Base-by-base conservation (phyloP, 305 asterid species). In the Fraxinus sp. region DNA sequence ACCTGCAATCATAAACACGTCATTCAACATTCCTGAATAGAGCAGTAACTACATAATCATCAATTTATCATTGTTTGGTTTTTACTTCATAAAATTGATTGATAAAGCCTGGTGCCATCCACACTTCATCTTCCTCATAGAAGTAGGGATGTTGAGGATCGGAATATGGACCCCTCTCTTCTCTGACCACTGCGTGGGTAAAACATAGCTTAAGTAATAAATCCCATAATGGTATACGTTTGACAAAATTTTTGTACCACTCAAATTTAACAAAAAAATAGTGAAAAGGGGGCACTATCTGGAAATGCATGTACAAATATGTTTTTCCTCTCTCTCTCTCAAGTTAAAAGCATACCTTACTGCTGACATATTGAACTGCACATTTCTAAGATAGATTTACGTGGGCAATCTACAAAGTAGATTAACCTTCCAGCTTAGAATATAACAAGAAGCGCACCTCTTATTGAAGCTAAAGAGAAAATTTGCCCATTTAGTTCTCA, bases 61-160 rank as follows among this genome's bases (percentile, higher is more conserved):
- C 41, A 59, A 13, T 16, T 66, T 18, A 43, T 72, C 32, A 37
- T 75, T 33, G 73, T 28, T 78, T 35, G 81, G 87, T 87, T 85
- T 88, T 39, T 39, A 96, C 98, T 84, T 94, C 98, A 77, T 94
- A 92, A 87, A 96, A 96, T 80, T 96, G 99, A 86, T 96, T 94
- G 88, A 96, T 91, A 91, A 96, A 96, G 86, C 99, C 98, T 26
- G 99, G 99, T 68, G 99, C 98, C 99, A 96, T 94, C 98, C 99
- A 96, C 81, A 93, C 97, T 86, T 94, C 99, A 13, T 96, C 99
- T 86, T 92, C 98, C 89, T 96, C 99, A 43, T 94, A 96, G 26
- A 94, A 86, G 84, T 96, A 96, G 82, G 91, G 98, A 88, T 96
- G 99, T 82, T 96, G 99, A 84, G 99, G 99, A 92, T 96, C 99